phyloP scores from a whole-genome alignment of 2,329 filamentous ascomycete genomes.

The Plectosphaerella plurivora region DNA sequence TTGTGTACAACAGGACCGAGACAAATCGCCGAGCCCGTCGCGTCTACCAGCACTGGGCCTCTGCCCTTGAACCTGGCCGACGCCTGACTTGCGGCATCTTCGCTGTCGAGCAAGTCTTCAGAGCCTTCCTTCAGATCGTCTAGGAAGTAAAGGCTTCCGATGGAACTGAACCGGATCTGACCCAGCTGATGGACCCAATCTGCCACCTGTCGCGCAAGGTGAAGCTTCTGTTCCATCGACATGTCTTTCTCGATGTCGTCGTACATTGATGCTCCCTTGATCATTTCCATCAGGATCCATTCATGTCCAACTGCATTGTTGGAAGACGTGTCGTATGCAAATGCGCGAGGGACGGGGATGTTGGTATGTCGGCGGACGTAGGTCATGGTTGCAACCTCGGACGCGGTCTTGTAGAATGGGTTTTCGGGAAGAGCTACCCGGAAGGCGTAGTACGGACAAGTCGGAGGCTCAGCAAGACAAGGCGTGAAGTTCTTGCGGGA shows the following conservation, averaged over 20 bases:
- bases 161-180: background rate
- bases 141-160: background rate
- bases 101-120: too few relatives aligned
- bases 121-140: background rate
- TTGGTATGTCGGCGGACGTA: slow-evolving; percentile 23
- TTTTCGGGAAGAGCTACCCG: slow-evolving; percentile 29
- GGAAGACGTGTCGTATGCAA: slow-evolving; percentile 23
- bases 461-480: background rate
- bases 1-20: background rate
- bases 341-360: slow-evolving; percentile 26
- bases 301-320: slow-evolving; percentile 31
- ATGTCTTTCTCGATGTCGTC: slow-evolving; percentile 19
- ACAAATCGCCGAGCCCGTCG: too few relatives aligned
- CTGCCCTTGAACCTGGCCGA: too few relatives aligned
- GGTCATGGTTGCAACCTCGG: slow-evolving; percentile 31
- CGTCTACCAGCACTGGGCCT: too few relatives aligned
- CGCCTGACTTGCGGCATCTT: too few relatives aligned
- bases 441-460: slow-evolving; percentile 16
- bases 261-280: slow-evolving; percentile 18
- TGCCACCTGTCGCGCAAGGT: background rate
- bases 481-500: background rate
- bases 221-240: slow-evolving; percentile 22
- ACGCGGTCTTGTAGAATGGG: slow-evolving; percentile 27
- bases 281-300: slow-evolving; percentile 32
- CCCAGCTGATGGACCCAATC: background rate